Conservation (phyloP, 257 asterid genomes). For the Mitragyna speciosa region DNA sequence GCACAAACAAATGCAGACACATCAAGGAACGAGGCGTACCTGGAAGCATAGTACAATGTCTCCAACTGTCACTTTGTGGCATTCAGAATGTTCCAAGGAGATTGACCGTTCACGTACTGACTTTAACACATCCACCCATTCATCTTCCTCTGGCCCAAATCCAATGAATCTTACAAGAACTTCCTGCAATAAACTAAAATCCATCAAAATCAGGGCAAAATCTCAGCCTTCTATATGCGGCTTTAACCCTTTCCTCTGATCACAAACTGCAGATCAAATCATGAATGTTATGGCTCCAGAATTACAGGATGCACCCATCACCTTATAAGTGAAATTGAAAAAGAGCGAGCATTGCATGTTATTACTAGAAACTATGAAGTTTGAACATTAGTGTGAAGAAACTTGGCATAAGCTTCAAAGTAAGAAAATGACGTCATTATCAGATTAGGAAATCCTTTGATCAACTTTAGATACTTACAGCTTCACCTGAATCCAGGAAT, state of each 20-base stretch:
- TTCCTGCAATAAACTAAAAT: conserved; percentile 55
- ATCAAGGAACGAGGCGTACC: conserved; percentile 45
- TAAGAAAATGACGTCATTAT: neutral
- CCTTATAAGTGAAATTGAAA: neutral
- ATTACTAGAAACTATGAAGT: neutral
- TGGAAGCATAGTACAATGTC: conserved; percentile 83
- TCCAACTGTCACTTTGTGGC: conserved; percentile 67
- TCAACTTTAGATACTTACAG: conserved; percentile 56
- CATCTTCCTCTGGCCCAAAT: conserved; percentile 77
- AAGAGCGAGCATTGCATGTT: neutral
- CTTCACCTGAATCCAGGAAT: conserved; percentile 57
- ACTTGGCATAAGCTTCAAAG: neutral
- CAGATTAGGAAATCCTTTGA: neutral
- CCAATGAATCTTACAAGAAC: conserved; percentile 75
- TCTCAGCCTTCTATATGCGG: too few species aligned
- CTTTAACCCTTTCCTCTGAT: neutral
- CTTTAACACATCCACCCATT: conserved; percentile 65
- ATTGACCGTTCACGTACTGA: conserved; percentile 76
- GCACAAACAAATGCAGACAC: neutral
- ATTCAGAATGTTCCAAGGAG: conserved; percentile 70
- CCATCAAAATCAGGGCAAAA: conserved; percentile 2
- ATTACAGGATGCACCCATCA: neutral
- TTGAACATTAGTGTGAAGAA: neutral
- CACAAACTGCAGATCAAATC: neutral
- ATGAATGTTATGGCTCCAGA: neutral